These are phyloP conservation scores for Fusarium sp. DNA, from an alignment of 2,329 filamentous ascomycete genomes.

Conservation along the genomic window DNA sequence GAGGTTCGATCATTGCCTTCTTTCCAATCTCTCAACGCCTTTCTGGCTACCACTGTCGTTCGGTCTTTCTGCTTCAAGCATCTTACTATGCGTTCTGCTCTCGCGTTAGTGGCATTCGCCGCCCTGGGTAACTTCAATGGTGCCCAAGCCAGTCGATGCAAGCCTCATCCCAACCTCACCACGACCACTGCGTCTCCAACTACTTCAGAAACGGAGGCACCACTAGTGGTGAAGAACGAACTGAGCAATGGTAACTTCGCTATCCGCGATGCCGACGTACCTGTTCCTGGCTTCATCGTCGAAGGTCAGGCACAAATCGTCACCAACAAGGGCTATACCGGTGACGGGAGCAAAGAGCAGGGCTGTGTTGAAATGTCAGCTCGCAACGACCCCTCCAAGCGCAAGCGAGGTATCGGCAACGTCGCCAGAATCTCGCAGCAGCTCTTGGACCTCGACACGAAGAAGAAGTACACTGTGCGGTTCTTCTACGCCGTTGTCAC, in stretches of 20 bases:
- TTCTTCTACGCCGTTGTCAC: constrained; percentile 33
- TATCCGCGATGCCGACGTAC: not conserved
- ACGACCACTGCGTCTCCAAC: not conserved
- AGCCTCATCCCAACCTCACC: not conserved
- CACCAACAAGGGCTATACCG: constrained; percentile 1
- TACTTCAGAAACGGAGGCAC: not conserved
- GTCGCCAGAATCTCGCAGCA: constrained; percentile 15
- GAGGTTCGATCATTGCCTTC: not conserved
- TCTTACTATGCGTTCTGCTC: not conserved
- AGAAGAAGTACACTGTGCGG: constrained; percentile 27
- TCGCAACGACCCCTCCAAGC: accelerated
- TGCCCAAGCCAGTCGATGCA: not conserved
- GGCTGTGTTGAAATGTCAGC: constrained; percentile 15
- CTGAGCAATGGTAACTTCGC: constrained; percentile 21
- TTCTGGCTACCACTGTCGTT: no score
- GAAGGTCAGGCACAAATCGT: constrained; percentile 1
- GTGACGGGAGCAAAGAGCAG: constrained; percentile 16
- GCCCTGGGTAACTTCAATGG: not conserved
- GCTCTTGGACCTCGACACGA: not conserved
- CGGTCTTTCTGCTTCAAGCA: not conserved
- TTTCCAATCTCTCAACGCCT: not conserved
- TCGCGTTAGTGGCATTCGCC: not conserved
- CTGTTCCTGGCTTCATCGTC: constrained; percentile 3
- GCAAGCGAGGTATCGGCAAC: constrained; percentile 15
- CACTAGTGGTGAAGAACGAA: constrained; percentile 8